Percentiles rank a stretch among this genome's conserved stretches.
These are phyloP conservation scores for Crassisporium funariophilum DNA, from an alignment of 768 basidiomycete genomes.

Conservation along the genomic window DNA sequence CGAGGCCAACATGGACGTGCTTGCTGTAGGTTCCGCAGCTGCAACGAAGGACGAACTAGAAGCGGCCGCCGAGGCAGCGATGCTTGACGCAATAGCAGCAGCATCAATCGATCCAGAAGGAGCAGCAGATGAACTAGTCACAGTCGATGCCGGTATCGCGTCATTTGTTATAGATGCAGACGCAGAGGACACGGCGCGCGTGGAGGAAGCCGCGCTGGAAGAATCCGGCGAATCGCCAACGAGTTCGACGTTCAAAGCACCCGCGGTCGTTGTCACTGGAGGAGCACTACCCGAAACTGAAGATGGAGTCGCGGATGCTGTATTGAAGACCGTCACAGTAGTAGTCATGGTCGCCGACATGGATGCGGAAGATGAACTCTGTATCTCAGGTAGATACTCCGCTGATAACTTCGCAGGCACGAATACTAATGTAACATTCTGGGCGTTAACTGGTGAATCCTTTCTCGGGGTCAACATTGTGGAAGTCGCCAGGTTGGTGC, in stretches of 20 bases:
- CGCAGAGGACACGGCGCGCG: constrained; percentile 6
- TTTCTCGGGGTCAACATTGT: constrained; percentile 23
- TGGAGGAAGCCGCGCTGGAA: too few species aligned
- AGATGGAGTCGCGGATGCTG: constrained; percentile 19
- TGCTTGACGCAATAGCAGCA: constrained; percentile 34
- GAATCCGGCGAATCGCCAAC: constrained; percentile 17
- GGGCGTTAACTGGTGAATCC: constrained; percentile 22
- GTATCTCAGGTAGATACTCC: neutral
- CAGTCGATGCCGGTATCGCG: constrained; percentile 10
- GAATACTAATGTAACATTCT: constrained; percentile 59
- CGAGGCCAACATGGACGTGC: constrained; percentile 3
- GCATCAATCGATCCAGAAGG: constrained; percentile 29
- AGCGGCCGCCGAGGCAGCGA: constrained; percentile 31
- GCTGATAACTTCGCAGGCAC: constrained; percentile 30
- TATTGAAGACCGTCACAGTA: constrained; percentile 34
- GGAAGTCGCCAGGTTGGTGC: constrained; percentile 10
- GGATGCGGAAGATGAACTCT: constrained; percentile 16
- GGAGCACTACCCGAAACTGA: constrained; percentile 14
- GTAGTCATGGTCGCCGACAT: constrained; percentile 25
- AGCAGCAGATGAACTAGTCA: constrained; percentile 8
- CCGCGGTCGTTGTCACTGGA: constrained; percentile 15
- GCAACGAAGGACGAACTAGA: constrained; percentile 21
- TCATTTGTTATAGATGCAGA: neutral
- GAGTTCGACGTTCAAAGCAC: constrained; percentile 24
- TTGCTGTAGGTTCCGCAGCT: neutral